A percentile compares a stretch with the other conserved stretches of the same genome.
Evolutionary conservation across 305 asterid species (phyloP).

Genomic region (Petunia hybrid): DNA sequence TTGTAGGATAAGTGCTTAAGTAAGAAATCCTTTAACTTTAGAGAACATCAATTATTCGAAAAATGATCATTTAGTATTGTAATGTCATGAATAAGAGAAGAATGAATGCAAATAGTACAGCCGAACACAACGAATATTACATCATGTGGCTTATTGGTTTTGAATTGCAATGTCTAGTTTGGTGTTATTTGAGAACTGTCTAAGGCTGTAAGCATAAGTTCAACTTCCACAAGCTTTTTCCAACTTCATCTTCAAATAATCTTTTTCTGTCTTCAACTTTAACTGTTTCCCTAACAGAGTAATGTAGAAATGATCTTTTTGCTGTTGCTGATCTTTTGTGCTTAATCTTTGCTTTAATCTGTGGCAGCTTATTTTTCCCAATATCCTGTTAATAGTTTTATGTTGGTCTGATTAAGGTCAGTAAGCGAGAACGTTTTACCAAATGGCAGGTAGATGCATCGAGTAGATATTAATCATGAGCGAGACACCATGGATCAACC

Average conservation of each 20-base stretch:
- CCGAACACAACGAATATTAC: no score
- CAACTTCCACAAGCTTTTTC: slow-evolving; percentile 12
- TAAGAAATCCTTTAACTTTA: no score
- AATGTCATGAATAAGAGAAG: no score
- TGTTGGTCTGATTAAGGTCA: background rate
- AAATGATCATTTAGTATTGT: no score
- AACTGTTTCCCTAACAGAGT: background rate
- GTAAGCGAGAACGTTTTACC: background rate
- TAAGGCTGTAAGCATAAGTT: background rate
- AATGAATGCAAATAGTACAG: no score
- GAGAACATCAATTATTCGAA: no score
- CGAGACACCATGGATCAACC: slow-evolving; percentile 49
- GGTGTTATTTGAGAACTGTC: no score
- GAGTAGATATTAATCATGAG: slow-evolving; percentile 54
- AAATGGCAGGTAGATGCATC: slow-evolving; percentile 52
- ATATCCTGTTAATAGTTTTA: background rate
- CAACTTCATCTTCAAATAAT: background rate
- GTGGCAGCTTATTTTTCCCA: background rate
- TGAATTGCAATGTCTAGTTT: no score
- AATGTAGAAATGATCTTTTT: background rate
- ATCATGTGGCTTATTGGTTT: no score
- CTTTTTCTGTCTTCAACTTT: slow-evolving; percentile 3
- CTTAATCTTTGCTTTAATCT: background rate
- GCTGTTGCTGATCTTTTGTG: background rate
- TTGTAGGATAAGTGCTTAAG: no score